Conservation (phyloP, 352 stramenopile species). For the Discostella stelligera region DNA sequence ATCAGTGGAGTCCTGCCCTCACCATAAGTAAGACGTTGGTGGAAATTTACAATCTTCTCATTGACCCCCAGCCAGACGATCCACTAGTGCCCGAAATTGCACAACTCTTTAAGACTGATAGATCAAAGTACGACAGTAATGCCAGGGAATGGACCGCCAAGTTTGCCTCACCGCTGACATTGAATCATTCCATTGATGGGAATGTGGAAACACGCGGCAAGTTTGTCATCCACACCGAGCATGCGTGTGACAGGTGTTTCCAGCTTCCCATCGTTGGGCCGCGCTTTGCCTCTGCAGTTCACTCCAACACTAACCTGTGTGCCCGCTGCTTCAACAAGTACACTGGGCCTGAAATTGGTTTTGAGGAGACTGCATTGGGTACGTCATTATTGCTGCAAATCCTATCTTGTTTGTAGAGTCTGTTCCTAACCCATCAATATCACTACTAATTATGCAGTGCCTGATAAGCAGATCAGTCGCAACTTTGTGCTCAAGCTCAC, state of each 20-base stretch:
- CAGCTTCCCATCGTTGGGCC: conserved; percentile 71
- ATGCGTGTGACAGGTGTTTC: conserved; percentile 77
- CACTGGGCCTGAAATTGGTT: conserved; percentile 60
- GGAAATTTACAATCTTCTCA: conserved; percentile 98
- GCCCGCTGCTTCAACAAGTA: conserved; percentile 62
- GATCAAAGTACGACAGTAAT: conserved; percentile 89
- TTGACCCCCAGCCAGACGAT: conserved; percentile 99
- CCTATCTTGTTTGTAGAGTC: no score
- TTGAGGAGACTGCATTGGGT: conserved; percentile 59
- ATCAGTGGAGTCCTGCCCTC: conserved; percentile 98
- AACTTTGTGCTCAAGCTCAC: conserved; percentile 72
- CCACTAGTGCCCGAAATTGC: conserved; percentile 94
- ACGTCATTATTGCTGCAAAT: conserved; percentile 32
- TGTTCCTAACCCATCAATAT: no score
- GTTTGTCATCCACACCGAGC: conserved; percentile 42
- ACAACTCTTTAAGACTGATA: conserved; percentile 88
- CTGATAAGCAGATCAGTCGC: conserved; percentile 32
- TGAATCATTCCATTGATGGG: no score
- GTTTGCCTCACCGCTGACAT: no score
- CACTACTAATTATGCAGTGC: conserved; percentile 17
- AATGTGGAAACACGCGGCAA: no score
- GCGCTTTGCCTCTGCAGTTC: conserved; percentile 59
- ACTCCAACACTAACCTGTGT: conserved; percentile 76
- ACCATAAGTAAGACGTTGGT: conserved; percentile 99
- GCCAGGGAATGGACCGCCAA: conserved; percentile 97